These are phyloP conservation scores for Penicillium bialowiezense DNA, from an alignment of 495 filamentous ascomycete species.

Conservation along the genomic window DNA sequence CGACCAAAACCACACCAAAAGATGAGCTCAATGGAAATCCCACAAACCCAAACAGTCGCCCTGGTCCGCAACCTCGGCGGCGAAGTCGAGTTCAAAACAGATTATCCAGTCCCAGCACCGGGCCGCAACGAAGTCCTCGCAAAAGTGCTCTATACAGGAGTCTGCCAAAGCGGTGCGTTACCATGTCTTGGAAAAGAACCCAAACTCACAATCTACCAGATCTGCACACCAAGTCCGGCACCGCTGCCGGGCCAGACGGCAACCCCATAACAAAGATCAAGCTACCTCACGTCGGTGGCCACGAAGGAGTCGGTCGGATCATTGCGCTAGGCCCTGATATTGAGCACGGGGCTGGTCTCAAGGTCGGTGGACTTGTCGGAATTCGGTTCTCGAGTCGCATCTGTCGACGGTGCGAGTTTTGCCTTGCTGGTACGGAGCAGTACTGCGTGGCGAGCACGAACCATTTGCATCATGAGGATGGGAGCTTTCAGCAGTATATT, in stretches of 20 bases:
- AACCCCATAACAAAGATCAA: conserved; percentile 47
- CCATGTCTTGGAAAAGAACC: neutral
- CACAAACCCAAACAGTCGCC: conserved; percentile 44
- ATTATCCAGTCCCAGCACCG: conserved; percentile 46
- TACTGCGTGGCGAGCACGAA: conserved; percentile 44
- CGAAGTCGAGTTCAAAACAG: conserved; percentile 40
- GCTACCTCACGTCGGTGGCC: conserved; percentile 47
- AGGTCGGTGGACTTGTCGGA: conserved; percentile 42
- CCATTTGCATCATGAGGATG: conserved; percentile 50
- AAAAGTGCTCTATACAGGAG: conserved; percentile 47
- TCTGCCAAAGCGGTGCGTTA: conserved; percentile 47
- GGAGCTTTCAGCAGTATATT: conserved; percentile 47
- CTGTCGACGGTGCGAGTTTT: conserved; percentile 48
- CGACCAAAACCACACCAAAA: neutral
- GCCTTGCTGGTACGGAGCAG: conserved; percentile 46
- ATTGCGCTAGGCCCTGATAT: conserved; percentile 37
- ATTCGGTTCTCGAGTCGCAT: conserved; percentile 46
- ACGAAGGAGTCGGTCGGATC: conserved; percentile 48
- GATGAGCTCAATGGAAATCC: conserved; percentile 29
- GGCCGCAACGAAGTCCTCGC: conserved; percentile 47
- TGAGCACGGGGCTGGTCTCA: conserved; percentile 24
- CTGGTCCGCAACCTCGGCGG: conserved; percentile 44
- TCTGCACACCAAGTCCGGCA: conserved; percentile 47
- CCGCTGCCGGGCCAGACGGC: conserved; percentile 40
- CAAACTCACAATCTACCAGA: conserved; percentile 22